phyloP scores from a whole-genome alignment of 78 protist genomes.

The Capsaspora owczarzaki region DNA sequence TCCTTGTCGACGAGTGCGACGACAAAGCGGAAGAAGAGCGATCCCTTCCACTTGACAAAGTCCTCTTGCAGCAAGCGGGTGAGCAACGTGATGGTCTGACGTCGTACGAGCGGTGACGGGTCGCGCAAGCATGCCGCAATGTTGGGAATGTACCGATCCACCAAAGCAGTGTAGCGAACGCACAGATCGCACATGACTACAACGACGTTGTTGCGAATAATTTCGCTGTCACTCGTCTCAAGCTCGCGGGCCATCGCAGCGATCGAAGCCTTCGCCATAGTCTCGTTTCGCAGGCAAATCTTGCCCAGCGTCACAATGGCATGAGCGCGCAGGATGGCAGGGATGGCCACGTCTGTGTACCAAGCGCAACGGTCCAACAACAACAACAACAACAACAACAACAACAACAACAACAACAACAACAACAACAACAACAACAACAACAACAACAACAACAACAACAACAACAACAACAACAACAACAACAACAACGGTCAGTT shows the following conservation, averaged over 20 bases:
- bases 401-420: not conserved
- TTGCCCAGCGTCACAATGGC: conserved; percentile 54
- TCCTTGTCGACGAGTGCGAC: conserved; percentile 53
- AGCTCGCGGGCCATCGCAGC: conserved; percentile 57
- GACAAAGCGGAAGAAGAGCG: conserved; percentile 52
- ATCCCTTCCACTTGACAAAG: conserved; percentile 67
- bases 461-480: too few species aligned
- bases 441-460: not conserved
- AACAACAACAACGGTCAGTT: too few species aligned
- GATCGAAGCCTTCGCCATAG: conserved; percentile 46
- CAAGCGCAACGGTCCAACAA: not conserved
- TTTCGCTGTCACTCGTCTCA: conserved; percentile 37
- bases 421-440: not conserved
- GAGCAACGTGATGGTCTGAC: conserved; percentile 53
- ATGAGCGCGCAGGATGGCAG: conserved; percentile 32
- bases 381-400: not conserved
- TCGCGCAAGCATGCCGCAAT: conserved; percentile 53
- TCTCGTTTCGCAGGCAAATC: conserved; percentile 51
- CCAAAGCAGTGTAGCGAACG: conserved; percentile 45
- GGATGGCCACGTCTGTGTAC: not conserved
- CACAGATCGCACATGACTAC: conserved; percentile 71
- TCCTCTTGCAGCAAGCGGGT: conserved; percentile 60
- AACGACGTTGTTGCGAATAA: conserved; percentile 61
- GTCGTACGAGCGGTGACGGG: conserved; percentile 44
- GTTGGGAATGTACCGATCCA: conserved; percentile 47